Base-by-base conservation (phyloP, 2,329 filamentous ascomycete genomes). In the Alternaria infectoria region DNA sequence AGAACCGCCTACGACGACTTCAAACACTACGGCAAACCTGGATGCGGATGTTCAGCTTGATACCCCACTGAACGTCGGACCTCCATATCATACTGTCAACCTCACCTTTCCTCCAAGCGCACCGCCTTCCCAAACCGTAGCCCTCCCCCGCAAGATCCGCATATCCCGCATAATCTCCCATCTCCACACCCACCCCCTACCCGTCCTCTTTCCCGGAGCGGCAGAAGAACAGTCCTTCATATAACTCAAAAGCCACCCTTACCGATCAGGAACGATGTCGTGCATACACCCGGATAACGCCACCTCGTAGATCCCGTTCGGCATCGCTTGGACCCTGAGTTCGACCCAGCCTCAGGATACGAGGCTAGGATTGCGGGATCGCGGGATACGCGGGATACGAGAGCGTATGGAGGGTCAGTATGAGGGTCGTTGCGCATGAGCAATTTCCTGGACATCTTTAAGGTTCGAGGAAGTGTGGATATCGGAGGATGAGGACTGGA, bases 1-100 rank as follows among this genome's bases (percentile, higher is more conserved):
- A 32, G 47, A 11, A 68, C 61, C 19, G 69, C 69, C 26, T 71
- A 70, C 32, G 68, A 71, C 26, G 65, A 68, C 17, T 60, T 73
- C 10, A 62, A 68, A 51, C 66, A 70, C 44, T 70, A 68, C 36
- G 70, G 70, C 17, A 73, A 75, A 49, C 73, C 66, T 2, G 72
- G 69, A 15, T 81, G 79, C 69, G 79, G 77, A 28, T 81, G 79
- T 54, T 75, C 63, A 13, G 71, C 63, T 17, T 73, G 26, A 69
- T 47, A 55, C 25, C 15, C 4, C n/a, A 17, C 10, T 25, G 10
- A n/a, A 10, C 21, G 21, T 26, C 19, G 15, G 8, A n/a, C n/a
- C 6, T n/a, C 21, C 15, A 25, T n/a, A 25, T 3, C 23, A 46
- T 23, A 23, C 12, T 12, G 7, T 21, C 2, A 2, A 21, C 2